Evolutionary conservation across 2,329 filamentous ascomycete species (phyloP).

Genomic region (Fusarium chlamydosporum): DNA sequence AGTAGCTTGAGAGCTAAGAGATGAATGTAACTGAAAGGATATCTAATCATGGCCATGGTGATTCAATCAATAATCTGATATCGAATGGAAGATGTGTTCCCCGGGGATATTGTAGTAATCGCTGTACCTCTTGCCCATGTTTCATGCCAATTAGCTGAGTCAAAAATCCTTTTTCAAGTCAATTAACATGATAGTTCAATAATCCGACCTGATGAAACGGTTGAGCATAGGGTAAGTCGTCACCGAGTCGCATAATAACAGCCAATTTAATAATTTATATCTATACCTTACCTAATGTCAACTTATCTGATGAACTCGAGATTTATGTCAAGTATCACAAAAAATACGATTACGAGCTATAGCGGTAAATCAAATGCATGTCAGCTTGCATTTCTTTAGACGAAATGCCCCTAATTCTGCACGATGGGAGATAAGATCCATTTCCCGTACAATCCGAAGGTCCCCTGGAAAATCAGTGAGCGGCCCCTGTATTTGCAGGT

Average conservation of each 20-base stretch:
- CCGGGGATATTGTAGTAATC: too few species aligned
- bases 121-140: too few species aligned
- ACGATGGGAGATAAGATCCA: constrained; percentile 6
- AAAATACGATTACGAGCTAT: constrained; percentile 36
- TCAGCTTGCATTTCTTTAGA: constrained; percentile 18
- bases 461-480: constrained; percentile 29
- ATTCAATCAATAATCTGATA: too few species aligned
- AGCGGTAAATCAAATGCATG: constrained; percentile 18
- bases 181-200: too few species aligned
- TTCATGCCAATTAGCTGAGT: too few species aligned
- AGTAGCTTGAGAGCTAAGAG: background rate
- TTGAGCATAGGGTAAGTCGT: background rate
- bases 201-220: background rate
- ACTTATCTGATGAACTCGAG: background rate
- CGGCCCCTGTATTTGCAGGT: constrained; percentile 34
- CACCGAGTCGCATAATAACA: background rate
- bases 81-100: too few species aligned
- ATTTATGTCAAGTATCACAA: background rate
- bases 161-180: too few species aligned
- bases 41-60: background rate
- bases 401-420: background rate
- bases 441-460: constrained; percentile 8
- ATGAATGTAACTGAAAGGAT: constrained; percentile 1
- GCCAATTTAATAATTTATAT: background rate
- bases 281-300: too few species aligned